A percentile compares a stretch with the other conserved stretches of the same genome.
Conservation (phyloP, 2,329 filamentous ascomycete species). For the Pseudogymnoascus sp. region DNA sequence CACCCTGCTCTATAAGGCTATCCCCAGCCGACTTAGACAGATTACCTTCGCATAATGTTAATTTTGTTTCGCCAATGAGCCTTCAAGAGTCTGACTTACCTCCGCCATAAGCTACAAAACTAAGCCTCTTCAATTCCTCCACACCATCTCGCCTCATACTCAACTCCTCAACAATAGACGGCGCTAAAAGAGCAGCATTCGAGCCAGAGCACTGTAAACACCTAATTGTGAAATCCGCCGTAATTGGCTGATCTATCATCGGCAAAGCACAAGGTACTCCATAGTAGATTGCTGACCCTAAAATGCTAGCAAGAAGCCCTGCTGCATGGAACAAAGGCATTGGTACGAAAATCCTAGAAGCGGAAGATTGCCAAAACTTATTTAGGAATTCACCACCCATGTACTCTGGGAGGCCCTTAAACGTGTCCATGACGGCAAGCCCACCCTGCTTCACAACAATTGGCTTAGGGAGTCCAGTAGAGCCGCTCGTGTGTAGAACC, state of each 20-base stretch:
- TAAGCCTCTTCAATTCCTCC: background rate
- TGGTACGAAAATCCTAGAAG: slow-evolving; percentile 15
- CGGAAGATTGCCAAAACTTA: slow-evolving; percentile 27
- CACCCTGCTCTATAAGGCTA: background rate
- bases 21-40: background rate
- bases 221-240: background rate
- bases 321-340: slow-evolving; percentile 16
- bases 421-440: slow-evolving; percentile 31
- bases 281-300: background rate
- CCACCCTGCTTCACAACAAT: slow-evolving; percentile 31
- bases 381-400: slow-evolving; percentile 26
- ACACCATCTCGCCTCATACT: background rate
- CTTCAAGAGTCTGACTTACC: background rate
- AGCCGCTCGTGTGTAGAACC: slow-evolving; percentile 37
- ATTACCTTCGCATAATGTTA: background rate
- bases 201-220: background rate
- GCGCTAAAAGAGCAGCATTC: background rate
- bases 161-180: background rate
- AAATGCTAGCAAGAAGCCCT: background rate
- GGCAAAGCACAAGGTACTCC: background rate
- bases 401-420: slow-evolving; percentile 27
- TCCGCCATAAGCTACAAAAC: background rate
- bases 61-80: background rate
- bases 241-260: background rate
- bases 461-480: slow-evolving; percentile 37